phyloP scores from a whole-genome alignment of 164 flowering plant species.

The Litsea cubeba region DNA sequence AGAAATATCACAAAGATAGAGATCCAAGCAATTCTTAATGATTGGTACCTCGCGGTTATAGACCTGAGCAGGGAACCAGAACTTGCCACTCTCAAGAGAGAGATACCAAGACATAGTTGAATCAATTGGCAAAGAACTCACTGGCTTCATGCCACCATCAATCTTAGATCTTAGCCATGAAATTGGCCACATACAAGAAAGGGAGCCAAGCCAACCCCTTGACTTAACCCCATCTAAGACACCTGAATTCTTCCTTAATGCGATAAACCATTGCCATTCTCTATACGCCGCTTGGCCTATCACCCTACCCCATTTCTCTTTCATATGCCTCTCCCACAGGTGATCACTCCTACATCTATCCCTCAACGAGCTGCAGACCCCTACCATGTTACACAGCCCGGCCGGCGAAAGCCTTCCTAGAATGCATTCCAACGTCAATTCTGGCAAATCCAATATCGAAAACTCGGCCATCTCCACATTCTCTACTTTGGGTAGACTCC shows the following conservation, averaged over 20 bases:
- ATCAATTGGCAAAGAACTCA: constrained; percentile 36
- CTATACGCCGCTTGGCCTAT: constrained; percentile 61
- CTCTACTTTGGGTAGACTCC: constrained; percentile 21
- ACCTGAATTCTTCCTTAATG: constrained; percentile 28
- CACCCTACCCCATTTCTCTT: constrained; percentile 72
- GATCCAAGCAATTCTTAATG: neutral
- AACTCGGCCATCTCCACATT: constrained; percentile 27
- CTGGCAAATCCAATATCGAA: constrained; percentile 81
- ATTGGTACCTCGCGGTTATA: constrained; percentile 81
- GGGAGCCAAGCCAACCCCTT: constrained; percentile 32
- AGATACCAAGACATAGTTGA: constrained; percentile 70
- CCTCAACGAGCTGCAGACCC: constrained; percentile 70
- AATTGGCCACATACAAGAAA: constrained; percentile 47
- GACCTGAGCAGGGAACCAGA: constrained; percentile 94
- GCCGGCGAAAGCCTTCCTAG: constrained; percentile 74
- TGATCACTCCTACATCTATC: constrained; percentile 74
- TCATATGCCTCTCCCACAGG: constrained; percentile 82
- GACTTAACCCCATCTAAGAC: constrained; percentile 23
- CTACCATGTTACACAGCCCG: constrained; percentile 65
- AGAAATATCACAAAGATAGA: neutral
- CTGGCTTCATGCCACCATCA: constrained; percentile 18
- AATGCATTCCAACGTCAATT: constrained; percentile 71
- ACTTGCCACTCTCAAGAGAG: constrained; percentile 70
- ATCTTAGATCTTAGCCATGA: constrained; percentile 40
- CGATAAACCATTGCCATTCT: constrained; percentile 68